Evolutionary conservation across 768 basidiomycete species (phyloP).

Genomic region (Collybia sordida): DNA sequence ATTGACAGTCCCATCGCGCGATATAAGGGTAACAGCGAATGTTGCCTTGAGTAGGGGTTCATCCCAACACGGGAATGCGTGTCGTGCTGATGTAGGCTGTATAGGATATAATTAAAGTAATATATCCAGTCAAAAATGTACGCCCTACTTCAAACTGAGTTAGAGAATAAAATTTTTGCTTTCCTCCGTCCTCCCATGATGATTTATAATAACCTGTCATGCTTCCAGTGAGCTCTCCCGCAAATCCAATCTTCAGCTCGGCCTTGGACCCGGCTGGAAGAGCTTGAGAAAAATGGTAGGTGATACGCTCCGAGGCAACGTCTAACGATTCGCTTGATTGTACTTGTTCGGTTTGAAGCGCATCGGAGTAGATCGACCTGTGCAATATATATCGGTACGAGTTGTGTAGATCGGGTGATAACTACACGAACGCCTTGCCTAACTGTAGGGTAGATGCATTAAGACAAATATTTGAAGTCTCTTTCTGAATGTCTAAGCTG

Average conservation of each 20-base stretch:
- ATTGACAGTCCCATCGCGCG: slow-evolving; percentile 71
- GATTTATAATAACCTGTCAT: slow-evolving; percentile 89
- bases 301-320: slow-evolving; percentile 60
- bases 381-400: not conserved
- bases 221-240: slow-evolving; percentile 60
- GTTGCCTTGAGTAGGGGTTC: slow-evolving; percentile 90
- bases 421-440: slow-evolving; percentile 41
- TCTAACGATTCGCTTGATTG: slow-evolving; percentile 54
- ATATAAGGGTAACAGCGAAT: slow-evolving; percentile 74
- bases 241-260: slow-evolving; percentile 68
- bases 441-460: slow-evolving; percentile 65
- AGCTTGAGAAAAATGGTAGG: slow-evolving; percentile 53
- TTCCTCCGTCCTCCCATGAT: slow-evolving; percentile 59
- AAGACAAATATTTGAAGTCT: slow-evolving; percentile 62
- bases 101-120: slow-evolving; percentile 1
- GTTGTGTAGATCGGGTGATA: not conserved
- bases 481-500: slow-evolving; percentile 63
- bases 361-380: slow-evolving; percentile 53
- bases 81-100: slow-evolving; percentile 83
- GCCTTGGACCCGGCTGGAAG: slow-evolving; percentile 73
- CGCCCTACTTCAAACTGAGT: slow-evolving; percentile 82
- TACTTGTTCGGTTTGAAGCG: slow-evolving; percentile 45
- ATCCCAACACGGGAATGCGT: slow-evolving; percentile 89
- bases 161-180: slow-evolving; percentile 68
- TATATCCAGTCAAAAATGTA: not conserved